Evolutionary conservation across 2,329 filamentous ascomycete genomes (phyloP), one percentile per base, ranked within the genome.

Genomic region (Stagonosporopsis vannaccii): DNA sequence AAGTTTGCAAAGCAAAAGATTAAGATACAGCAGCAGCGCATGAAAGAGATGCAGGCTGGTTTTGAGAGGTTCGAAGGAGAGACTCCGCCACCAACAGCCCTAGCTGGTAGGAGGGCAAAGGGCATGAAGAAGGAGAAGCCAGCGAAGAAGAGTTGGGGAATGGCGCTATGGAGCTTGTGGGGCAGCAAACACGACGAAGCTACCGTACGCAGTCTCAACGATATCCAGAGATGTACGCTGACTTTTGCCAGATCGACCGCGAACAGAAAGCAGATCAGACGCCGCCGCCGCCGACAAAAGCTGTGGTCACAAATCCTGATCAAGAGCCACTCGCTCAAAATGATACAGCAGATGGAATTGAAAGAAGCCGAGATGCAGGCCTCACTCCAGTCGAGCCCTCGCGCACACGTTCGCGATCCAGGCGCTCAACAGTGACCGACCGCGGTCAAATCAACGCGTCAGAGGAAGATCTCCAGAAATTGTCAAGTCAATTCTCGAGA

Each of bases 151-250:
- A 92, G 90, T 62, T 85, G 89, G 76, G 91, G 90, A 7, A 80
- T 97, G 74, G 86, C 88, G 2, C 79, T 97, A 62, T 98, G 94
- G 94, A 90, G 87, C 45, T 81, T 89, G 1, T 96, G 92, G 90
- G 92, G 91, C 13, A 93, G 89, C 41, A 96, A 90, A 72, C 92
- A 97, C 70, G 95, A 98, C 71, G 85, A 94, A 74, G 82, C 82
- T 59, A 90, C 90, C 0, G 82, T 96, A 67, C 53, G 70, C 61
- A 8, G 12, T 28, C n/a, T n/a, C 25, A 13, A 22, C 1, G 2
- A 23, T 9, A 12, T 41, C 7, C 1, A 33, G n/a, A 4, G 13
- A 32, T 11, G 17, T 1, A 19, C 55, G 41, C 53, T 59, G 26
- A 60, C 37, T 4, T 17, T 39, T 13, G 15, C 12, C 42, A 76